Conservation (phyloP, 192 early-diverging fungal genomes). For the Coemansia aciculifera region DNA sequence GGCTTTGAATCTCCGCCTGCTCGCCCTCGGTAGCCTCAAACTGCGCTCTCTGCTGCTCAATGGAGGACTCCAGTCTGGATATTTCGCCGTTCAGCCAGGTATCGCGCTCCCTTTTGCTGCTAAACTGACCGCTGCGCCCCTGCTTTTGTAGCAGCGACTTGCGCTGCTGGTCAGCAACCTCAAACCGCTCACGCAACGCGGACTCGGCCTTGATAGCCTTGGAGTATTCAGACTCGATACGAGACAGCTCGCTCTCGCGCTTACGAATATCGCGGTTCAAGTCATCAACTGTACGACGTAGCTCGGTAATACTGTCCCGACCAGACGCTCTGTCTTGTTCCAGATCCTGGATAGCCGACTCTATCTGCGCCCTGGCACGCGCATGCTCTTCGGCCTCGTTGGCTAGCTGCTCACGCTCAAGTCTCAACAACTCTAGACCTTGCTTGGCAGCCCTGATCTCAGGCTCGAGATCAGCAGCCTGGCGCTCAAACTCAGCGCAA, state of each 20-base stretch:
- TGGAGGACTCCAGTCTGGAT: constrained; percentile 58
- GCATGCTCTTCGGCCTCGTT: constrained; percentile 76
- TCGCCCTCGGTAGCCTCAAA: constrained; percentile 41
- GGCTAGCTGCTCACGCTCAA: constrained; percentile 70
- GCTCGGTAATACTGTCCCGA: constrained; percentile 54
- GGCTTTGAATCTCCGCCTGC: constrained; percentile 24
- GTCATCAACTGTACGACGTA: constrained; percentile 35
- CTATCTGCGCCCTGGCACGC: constrained; percentile 74
- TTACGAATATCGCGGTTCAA: constrained; percentile 40
- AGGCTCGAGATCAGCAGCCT: constrained; percentile 53
- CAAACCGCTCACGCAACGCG: constrained; percentile 67
- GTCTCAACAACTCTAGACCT: constrained; percentile 62
- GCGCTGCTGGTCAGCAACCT: constrained; percentile 66
- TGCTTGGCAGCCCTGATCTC: constrained; percentile 66
- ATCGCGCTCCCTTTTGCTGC: constrained; percentile 74
- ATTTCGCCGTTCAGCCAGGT: constrained; percentile 74
- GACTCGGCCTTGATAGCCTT: constrained; percentile 60
- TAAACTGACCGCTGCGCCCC: constrained; percentile 79
- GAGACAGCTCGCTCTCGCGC: constrained; percentile 62
- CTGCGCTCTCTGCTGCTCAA: constrained; percentile 60
- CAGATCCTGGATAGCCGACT: constrained; percentile 78
- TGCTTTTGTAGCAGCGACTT: constrained; percentile 83
- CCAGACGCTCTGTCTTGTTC: constrained; percentile 63
- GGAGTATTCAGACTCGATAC: constrained; percentile 67
- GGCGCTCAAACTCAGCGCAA: constrained; percentile 57